Evolutionary conservation across 768 basidiomycete species (phyloP), one percentile per base, ranked within the genome.

Genomic region (Pulveroboletus ravenelii): DNA sequence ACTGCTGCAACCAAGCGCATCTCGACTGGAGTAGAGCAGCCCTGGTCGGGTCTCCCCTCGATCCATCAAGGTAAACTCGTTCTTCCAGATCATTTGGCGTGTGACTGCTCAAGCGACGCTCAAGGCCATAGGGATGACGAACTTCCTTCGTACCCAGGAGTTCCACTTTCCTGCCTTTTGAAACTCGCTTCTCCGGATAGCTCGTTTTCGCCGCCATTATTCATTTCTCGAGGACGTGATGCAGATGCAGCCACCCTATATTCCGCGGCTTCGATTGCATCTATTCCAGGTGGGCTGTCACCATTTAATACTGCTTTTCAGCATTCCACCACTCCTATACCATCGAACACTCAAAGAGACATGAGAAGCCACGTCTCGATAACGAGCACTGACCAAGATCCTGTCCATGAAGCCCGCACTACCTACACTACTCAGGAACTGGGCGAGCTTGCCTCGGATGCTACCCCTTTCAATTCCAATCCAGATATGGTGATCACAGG

Each of bases 211-310:
- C 70, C 76, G 2, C 66, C 72, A 12, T 55, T 61, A 32, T 49
- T 59, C 31, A 36, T 52, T 38, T 48, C 64, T 37, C 71, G 77
- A 31, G 71, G 73, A 12, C 75, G 76, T 17, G 90, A 92, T 65
- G 76, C 85, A 1, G 91, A 93, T 45, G 85, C 89, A 10, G 87
- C 89, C 15, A 91, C 89, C 4, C 73, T 92, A 6, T 93, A 92
- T 65, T 88, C 88, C n/a, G 88, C 88, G 0, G 88, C 87, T 6
- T 89, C 86, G 2, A 74, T 92, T 20, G 79, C 82, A 70, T 87
- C 85, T 25, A 77, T 90, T 27, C 79, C 85, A 6, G 67, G 71
- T 20, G 72, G 70, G 38, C 59, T 68, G 32, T 65, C 74, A 15
- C 69, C 74, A 2, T 59, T 73, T 30, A 65, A 64, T 40, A 48